phyloP scores from a whole-genome alignment of 2,329 filamentous ascomycete genomes.

The Mycocentrospora acerina region DNA sequence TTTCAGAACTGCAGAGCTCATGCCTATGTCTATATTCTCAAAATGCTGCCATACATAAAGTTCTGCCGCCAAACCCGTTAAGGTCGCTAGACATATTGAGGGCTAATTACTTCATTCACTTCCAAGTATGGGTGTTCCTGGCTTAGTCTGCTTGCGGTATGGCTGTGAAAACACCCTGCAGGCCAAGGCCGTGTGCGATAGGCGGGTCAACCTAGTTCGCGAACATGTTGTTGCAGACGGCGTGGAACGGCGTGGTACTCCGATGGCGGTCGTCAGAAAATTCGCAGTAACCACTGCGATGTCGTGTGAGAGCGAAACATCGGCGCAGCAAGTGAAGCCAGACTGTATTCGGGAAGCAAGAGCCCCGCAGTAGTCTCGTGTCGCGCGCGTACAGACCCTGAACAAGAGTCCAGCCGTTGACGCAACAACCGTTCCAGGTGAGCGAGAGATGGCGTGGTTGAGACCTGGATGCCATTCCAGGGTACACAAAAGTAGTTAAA shows the following conservation, averaged over 20 bases:
- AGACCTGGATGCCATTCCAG: constrained; percentile 14
- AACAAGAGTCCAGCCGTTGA: constrained; percentile 7
- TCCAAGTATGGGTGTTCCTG: constrained; percentile 10
- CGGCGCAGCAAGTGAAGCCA: too few species aligned
- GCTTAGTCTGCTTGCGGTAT: constrained; percentile 6
- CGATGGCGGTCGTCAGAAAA: constrained; percentile 14
- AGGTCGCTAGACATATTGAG: too few species aligned
- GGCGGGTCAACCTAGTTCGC: constrained; percentile 12
- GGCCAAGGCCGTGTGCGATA: constrained; percentile 13
- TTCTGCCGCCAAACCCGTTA: too few species aligned
- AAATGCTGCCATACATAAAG: too few species aligned
- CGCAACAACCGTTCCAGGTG: constrained; percentile 9
- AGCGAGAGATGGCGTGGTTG: constrained; percentile 30
- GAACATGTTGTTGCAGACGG: constrained; percentile 12
- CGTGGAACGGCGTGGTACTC: constrained; percentile 7
- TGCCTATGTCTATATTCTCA: too few species aligned
- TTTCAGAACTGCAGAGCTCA: too few species aligned
- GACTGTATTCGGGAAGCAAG: too few species aligned
- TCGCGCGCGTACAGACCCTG: constrained; percentile 3
- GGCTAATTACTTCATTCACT: constrained; percentile 8
- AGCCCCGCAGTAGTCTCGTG: neutral
- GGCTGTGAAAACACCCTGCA: constrained; percentile 10
- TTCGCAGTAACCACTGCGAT: neutral
- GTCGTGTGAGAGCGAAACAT: constrained; percentile 1
- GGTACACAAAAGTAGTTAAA: constrained; percentile 27